Percentiles rank a stretch among this genome's conserved stretches.
phyloP scores from a whole-genome alignment of 2,329 filamentous ascomycete species.

The Emmonsia crescens region DNA sequence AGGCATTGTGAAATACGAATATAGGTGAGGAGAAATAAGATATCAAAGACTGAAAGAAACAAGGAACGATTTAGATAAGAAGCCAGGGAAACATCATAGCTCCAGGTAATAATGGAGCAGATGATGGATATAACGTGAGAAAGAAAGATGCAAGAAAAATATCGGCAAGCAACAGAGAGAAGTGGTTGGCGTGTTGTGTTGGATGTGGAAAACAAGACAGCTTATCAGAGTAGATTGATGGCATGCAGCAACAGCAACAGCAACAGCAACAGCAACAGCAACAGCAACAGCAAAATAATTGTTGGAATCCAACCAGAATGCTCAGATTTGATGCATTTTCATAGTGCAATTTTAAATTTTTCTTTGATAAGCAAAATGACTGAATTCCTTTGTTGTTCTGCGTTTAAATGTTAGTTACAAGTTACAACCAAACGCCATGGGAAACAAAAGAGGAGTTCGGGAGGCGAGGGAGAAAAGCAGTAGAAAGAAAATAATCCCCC shows the following conservation, averaged over 20 bases:
- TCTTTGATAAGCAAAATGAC: background rate
- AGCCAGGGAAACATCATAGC: background rate
- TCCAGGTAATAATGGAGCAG: no score
- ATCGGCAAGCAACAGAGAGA: background rate
- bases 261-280: background rate
- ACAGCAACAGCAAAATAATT: background rate
- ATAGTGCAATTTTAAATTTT: background rate
- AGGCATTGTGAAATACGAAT: background rate
- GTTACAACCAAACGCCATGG: background rate
- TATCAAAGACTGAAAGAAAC: background rate
- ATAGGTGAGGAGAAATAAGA: no score
- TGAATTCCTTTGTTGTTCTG: background rate
- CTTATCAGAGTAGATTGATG: no score
- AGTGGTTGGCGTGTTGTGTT: background rate
- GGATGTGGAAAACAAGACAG: slow-evolving; percentile 30
- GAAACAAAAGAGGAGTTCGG: background rate
- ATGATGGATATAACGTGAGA: background rate
- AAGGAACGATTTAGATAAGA: background rate
- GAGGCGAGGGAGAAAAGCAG: background rate
- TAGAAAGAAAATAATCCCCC: background rate
- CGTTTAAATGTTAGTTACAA: background rate
- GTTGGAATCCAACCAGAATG: background rate
- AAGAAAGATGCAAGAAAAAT: background rate
- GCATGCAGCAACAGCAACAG: background rate
- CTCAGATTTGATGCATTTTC: background rate